Conservation (phyloP, 1,139 yeast genomes). For the Taphrina betulina region DNA sequence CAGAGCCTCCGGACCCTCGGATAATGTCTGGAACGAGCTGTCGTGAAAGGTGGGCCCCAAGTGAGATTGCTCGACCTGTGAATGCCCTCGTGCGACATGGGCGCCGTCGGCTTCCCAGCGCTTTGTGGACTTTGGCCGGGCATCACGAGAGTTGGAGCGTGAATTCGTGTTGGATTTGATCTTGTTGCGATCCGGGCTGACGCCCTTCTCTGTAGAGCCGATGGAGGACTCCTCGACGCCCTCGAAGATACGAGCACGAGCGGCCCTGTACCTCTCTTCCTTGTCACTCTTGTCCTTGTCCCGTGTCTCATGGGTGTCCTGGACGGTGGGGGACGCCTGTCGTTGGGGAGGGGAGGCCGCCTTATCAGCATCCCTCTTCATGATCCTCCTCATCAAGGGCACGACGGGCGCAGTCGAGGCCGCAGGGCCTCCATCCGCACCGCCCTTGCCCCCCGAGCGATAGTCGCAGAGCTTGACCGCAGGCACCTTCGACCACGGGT, state of each 20-base stretch:
- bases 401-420: background rate
- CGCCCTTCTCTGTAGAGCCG: background rate
- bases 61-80: background rate
- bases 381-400: conserved; percentile 5
- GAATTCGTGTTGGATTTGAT: conserved; percentile 5
- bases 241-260: conserved; percentile 30
- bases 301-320: background rate
- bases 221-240: conserved; percentile 14
- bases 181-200: background rate
- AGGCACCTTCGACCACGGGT: conserved; percentile 16
- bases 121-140: background rate
- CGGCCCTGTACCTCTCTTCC: conserved; percentile 27
- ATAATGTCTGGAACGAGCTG: background rate
- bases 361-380: conserved; percentile 9
- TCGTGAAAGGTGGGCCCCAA: background rate
- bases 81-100: background rate
- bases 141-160: conserved; percentile 15
- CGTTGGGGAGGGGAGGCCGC: conserved; percentile 8
- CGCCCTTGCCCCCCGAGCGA: background rate
- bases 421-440: background rate
- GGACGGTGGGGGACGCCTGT: conserved; percentile 11
- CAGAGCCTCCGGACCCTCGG: background rate
- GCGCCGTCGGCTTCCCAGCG: background rate
- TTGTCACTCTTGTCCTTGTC: conserved; percentile 24
- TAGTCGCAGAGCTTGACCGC: conserved; percentile 4